Conservation (phyloP, 2,329 filamentous ascomycete species). For the Sporothrix pallida region DNA sequence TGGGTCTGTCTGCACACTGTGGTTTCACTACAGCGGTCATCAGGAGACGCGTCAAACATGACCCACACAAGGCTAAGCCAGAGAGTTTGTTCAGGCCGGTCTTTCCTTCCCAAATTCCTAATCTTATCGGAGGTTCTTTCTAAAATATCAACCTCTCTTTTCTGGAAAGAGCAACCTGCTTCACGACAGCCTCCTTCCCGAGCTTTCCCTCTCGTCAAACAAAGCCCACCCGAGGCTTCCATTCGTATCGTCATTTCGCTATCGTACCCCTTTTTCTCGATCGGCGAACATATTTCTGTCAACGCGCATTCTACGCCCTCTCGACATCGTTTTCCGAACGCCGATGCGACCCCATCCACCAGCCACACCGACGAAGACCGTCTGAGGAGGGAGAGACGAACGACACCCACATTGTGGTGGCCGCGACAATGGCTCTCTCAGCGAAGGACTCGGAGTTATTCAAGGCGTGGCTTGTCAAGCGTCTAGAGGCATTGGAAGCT, state of each 20-base stretch:
- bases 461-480: conserved; percentile 78
- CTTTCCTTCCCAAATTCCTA: background rate
- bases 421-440: background rate
- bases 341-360: background rate
- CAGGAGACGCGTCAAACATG: background rate
- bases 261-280: background rate
- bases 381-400: conserved; percentile 1
- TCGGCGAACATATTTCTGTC: background rate
- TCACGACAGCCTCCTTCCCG: background rate
- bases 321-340: background rate
- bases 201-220: background rate
- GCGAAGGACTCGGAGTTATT: conserved; percentile 65
- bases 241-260: too few species aligned
- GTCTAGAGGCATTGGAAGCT: conserved; percentile 77
- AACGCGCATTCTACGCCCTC: background rate
- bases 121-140: background rate
- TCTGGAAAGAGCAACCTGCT: conserved; percentile 6
- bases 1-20: background rate
- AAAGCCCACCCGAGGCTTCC: background rate
- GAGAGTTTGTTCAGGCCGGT: background rate
- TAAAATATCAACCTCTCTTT: conserved; percentile 10
- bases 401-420: background rate
- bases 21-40: background rate
- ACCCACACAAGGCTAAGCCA: background rate
- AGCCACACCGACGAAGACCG: background rate